A percentile compares a stretch with the other conserved stretches of the same genome.
Conservation (phyloP, 2,329 filamentous ascomycete genomes). For the Triangularia setosa region DNA sequence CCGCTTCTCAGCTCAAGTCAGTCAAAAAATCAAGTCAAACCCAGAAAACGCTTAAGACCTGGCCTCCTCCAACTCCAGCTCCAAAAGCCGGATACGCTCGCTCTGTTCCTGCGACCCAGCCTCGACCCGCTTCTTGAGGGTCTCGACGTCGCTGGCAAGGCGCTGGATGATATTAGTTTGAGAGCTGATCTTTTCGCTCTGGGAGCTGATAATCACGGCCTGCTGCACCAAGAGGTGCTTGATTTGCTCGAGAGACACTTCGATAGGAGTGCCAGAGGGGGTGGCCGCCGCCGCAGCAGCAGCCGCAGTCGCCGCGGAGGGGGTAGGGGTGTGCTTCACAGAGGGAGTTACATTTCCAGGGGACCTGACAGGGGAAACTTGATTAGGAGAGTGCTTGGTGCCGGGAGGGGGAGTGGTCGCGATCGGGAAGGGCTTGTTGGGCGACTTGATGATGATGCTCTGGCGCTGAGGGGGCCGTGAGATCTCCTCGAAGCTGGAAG, state of each 20-base stretch:
- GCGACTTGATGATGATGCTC: constrained; percentile 31
- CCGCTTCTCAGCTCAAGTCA: background rate
- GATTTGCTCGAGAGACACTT: constrained; percentile 69
- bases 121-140: constrained; percentile 73
- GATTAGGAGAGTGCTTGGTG: background rate
- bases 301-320: constrained; percentile 35
- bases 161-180: constrained; percentile 70
- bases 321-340: constrained; percentile 32
- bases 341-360: background rate
- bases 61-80: constrained; percentile 63
- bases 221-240: constrained; percentile 74
- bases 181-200: constrained; percentile 64
- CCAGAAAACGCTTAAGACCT: constrained; percentile 44
- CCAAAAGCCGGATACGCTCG: constrained; percentile 63
- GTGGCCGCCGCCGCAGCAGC: constrained; percentile 29
- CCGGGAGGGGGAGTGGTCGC: constrained; percentile 8
- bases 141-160: constrained; percentile 70
- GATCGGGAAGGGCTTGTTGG: constrained; percentile 12
- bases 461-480: constrained; percentile 66
- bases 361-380: constrained; percentile 5
- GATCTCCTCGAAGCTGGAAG: constrained; percentile 84
- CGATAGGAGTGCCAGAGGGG: constrained; percentile 48
- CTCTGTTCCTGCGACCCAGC: constrained; percentile 57
- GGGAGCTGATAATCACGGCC: constrained; percentile 70
- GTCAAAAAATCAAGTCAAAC: background rate